A percentile compares a stretch with the other conserved stretches of the same genome.
phyloP scores from a whole-genome alignment of 2,329 filamentous ascomycete species.

The Akanthomyces lecanii region DNA sequence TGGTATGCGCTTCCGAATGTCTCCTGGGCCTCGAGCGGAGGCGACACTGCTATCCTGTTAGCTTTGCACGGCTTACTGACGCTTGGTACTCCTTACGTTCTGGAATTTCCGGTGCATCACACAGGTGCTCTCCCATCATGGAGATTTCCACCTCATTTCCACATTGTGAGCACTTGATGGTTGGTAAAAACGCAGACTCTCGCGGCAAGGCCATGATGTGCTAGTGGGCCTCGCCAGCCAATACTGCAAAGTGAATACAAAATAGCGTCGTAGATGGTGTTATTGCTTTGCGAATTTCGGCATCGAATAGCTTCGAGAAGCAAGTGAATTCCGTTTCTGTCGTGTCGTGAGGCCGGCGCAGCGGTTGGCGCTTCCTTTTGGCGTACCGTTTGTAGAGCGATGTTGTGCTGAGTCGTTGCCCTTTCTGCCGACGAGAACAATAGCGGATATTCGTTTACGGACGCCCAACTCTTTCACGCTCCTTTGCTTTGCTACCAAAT shows the following conservation, averaged over 20 bases:
- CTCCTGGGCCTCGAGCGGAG: conserved; percentile 33
- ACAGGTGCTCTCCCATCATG: conserved; percentile 81
- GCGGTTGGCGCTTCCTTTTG: background rate
- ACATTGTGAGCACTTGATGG: conserved; percentile 84
- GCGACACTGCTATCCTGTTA: conserved; percentile 29
- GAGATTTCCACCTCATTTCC: conserved; percentile 75
- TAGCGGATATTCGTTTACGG: background rate
- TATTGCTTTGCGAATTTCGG: background rate
- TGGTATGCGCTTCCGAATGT: conserved; percentile 25
- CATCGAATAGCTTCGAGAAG: background rate
- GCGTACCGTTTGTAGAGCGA: background rate
- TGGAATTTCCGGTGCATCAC: conserved; percentile 42
- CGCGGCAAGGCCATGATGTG: conserved; percentile 47
- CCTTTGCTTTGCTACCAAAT: background rate
- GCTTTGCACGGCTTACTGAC: background rate
- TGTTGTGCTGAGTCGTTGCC: background rate
- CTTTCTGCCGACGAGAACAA: background rate
- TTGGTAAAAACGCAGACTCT: conserved; percentile 69
- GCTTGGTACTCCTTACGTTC: conserved; percentile 38
- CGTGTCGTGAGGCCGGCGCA: background rate
- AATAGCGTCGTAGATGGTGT: background rate
- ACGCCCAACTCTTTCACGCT: background rate
- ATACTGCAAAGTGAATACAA: background rate
- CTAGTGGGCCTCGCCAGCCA: conserved; percentile 1
- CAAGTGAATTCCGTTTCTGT: background rate